phyloP scores from a whole-genome alignment of 2,329 filamentous ascomycete genomes.

The Exophiala xenobiotica region DNA sequence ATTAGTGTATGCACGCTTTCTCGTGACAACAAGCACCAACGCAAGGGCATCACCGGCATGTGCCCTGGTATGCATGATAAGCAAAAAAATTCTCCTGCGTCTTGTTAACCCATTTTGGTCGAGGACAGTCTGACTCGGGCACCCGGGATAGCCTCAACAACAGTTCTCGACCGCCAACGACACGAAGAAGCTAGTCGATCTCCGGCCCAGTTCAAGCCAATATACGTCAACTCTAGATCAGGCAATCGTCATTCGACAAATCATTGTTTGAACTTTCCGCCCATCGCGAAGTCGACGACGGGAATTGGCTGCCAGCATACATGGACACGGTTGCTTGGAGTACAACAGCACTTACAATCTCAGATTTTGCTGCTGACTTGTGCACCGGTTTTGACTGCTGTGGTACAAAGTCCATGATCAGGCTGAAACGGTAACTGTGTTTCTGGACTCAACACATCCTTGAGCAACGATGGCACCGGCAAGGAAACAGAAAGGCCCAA shows the following conservation, averaged over 20 bases:
- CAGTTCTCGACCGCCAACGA: too few relatives aligned
- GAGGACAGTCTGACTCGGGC: too few relatives aligned
- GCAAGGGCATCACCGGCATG: conserved; percentile 3
- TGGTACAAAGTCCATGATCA: conserved; percentile 1
- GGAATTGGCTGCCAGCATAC: not conserved
- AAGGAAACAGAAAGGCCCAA: conserved; percentile 14
- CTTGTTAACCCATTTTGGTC: conserved; percentile 1
- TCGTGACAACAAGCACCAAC: conserved; percentile 1
- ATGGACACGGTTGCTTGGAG: not conserved
- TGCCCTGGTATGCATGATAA: not conserved
- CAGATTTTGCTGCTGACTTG: not conserved
- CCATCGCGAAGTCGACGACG: too few relatives aligned
- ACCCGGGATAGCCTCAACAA: too few relatives aligned
- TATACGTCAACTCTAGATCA: too few relatives aligned
- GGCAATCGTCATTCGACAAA: too few relatives aligned
- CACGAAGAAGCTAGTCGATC: too few relatives aligned
- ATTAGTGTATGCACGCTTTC: conserved; percentile 7
- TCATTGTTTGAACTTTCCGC: too few relatives aligned
- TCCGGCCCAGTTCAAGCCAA: too few relatives aligned
- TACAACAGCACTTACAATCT: not conserved
- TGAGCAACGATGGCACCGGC: conserved; percentile 11
- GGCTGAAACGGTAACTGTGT: conserved; percentile 6
- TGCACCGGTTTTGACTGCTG: not conserved
- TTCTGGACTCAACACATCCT: not conserved
- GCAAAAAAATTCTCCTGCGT: not conserved